Percentiles rank a stretch among this genome's conserved stretches.
Conservation (phyloP, 2,329 filamentous ascomycete species). For the Talaromyces sp. region DNA sequence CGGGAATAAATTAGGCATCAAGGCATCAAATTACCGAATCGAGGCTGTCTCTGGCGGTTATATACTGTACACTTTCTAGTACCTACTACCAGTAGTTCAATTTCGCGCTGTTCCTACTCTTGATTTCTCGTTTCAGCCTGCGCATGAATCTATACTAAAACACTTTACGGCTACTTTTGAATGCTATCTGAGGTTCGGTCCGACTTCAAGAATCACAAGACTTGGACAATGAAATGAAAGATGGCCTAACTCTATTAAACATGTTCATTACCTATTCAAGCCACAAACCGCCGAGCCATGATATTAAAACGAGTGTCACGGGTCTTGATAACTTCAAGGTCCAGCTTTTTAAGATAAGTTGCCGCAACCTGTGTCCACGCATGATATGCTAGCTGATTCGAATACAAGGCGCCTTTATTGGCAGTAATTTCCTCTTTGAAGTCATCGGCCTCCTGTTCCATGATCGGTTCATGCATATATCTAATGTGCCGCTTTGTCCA, state of each 20-base stretch:
- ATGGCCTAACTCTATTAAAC: not conserved
- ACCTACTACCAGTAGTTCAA: too few species aligned
- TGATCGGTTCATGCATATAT: constrained; percentile 43
- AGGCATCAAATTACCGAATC: too few species aligned
- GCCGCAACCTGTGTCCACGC: constrained; percentile 45
- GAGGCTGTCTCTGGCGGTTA: too few species aligned
- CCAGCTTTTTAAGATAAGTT: constrained; percentile 37
- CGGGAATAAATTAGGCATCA: too few species aligned
- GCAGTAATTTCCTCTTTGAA: constrained; percentile 34
- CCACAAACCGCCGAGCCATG: constrained; percentile 27
- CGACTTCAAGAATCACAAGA: too few species aligned
- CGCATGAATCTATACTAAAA: too few species aligned
- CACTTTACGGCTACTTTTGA: too few species aligned
- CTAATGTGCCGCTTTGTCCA: constrained; percentile 45
- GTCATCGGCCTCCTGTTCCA: constrained; percentile 29
- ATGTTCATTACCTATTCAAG: not conserved
- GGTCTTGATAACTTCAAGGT: constrained; percentile 34
- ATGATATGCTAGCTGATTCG: constrained; percentile 44
- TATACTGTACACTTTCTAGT: too few species aligned
- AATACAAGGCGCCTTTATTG: constrained; percentile 39
- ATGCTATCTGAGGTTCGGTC: too few species aligned
- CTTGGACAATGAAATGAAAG: too few species aligned
- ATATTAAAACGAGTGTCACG: constrained; percentile 45
- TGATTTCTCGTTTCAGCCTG: too few species aligned
- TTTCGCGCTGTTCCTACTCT: too few species aligned